A percentile compares a stretch with the other conserved stretches of the same genome.
phyloP scores from a whole-genome alignment of 1,139 yeast species.

The Pneumocystis sp. region DNA sequence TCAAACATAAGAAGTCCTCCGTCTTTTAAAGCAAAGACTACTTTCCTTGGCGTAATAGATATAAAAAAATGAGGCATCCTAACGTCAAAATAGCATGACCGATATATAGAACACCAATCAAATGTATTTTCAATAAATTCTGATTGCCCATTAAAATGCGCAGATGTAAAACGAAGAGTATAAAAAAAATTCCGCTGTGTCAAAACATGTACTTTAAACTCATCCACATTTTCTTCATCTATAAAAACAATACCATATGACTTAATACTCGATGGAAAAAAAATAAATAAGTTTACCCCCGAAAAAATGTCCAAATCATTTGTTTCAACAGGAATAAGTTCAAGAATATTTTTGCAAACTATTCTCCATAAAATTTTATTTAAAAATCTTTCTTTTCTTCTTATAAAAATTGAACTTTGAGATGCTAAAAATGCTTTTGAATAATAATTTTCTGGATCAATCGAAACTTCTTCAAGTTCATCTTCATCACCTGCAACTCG shows the following conservation, averaged over 20 bases:
- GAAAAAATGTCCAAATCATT: neutral
- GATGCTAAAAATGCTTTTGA: neutral
- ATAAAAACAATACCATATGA: neutral
- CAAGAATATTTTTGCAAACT: neutral
- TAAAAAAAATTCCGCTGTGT: slow-evolving; percentile 5
- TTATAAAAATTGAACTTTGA: neutral
- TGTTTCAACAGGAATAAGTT: neutral
- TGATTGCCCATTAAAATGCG: neutral
- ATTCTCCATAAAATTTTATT: neutral
- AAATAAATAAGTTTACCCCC: neutral
- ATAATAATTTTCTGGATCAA: neutral
- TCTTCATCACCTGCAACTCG: neutral
- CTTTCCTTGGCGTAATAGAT: slow-evolving; percentile 5
- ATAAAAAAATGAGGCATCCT: slow-evolving; percentile 9
- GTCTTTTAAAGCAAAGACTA: slow-evolving; percentile 9
- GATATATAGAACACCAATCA: slow-evolving; percentile 8
- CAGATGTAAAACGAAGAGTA: slow-evolving; percentile 8
- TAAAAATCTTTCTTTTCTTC: neutral
- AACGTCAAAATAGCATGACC: slow-evolving; percentile 7
- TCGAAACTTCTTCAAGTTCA: neutral
- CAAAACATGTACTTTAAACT: slow-evolving; percentile 8
- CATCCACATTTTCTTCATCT: neutral
- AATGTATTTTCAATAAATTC: neutral
- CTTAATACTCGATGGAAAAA: neutral
- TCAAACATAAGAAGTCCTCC: slow-evolving; percentile 10